phyloP scores from a whole-genome alignment of 495 filamentous ascomycete genomes.

The Usnea hakonensis region DNA sequence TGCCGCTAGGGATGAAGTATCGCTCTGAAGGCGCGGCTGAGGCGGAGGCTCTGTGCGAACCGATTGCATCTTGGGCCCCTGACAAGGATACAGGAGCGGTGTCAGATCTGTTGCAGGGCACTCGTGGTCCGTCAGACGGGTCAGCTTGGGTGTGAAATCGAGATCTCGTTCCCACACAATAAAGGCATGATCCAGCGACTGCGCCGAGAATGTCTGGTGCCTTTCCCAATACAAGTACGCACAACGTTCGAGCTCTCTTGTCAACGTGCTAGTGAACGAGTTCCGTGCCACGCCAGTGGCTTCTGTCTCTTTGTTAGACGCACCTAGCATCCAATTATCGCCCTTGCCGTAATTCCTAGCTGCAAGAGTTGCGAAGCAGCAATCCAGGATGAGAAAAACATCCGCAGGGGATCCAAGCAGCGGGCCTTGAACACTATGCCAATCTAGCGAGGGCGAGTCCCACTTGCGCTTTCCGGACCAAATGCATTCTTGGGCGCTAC shows the following conservation, averaged over 20 bases:
- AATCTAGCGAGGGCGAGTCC: constrained; percentile 9
- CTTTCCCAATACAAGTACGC: constrained; percentile 9
- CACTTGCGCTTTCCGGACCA: background rate
- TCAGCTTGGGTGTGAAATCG: background rate
- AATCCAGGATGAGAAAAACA: constrained; percentile 17
- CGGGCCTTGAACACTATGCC: constrained; percentile 9
- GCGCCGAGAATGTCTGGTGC: background rate
- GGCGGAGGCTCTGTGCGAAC: constrained; percentile 5
- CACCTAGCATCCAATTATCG: constrained; percentile 15
- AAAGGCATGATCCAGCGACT: constrained; percentile 1
- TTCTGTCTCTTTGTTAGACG: constrained; percentile 11
- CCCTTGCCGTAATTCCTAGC: constrained; percentile 6
- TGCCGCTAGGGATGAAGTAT: background rate
- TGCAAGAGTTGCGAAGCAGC: constrained; percentile 18
- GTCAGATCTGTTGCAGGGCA: constrained; percentile 9
- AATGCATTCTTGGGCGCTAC: constrained; percentile 5
- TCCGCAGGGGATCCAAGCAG: constrained; percentile 11
- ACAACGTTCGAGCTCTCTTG: constrained; percentile 6
- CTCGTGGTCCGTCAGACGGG: constrained; percentile 7
- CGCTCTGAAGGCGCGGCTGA: background rate
- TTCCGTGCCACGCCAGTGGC: constrained; percentile 6
- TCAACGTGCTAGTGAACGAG: constrained; percentile 15
- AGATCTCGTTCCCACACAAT: constrained; percentile 7
- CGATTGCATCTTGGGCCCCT: background rate
- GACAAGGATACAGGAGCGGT: background rate